These are phyloP conservation scores for Metschnikowia henanensis DNA, from an alignment of 805 yeast genomes.

Conservation along the genomic window DNA sequence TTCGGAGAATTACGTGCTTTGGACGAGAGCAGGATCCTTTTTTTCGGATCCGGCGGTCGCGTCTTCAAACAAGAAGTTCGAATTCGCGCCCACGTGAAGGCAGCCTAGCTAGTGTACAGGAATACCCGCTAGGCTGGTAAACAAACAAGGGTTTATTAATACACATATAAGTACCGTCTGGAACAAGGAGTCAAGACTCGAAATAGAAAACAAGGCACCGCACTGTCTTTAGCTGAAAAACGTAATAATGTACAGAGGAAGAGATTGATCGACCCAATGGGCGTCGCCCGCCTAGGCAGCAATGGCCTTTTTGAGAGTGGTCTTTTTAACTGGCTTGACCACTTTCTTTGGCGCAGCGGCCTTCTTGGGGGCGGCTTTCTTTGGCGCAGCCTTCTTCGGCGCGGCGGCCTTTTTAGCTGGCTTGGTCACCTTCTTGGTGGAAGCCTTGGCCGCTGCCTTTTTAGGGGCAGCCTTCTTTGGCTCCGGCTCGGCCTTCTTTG, in stretches of 20 bases:
- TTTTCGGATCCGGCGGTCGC: background rate
- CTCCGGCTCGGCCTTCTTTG: conserved; percentile 8
- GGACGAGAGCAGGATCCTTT: no score
- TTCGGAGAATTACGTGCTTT: background rate
- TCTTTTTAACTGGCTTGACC: conserved; percentile 12
- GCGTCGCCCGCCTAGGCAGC: conserved; percentile 6
- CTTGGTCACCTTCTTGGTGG: conserved; percentile 7
- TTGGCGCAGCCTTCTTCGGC: conserved; percentile 1
- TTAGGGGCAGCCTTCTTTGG: conserved; percentile 8
- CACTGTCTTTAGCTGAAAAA: conserved; percentile 8
- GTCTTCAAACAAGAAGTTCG: no score
- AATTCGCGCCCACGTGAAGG: background rate
- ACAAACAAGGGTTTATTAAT: conserved; percentile 10
- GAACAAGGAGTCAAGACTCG: conserved; percentile 3
- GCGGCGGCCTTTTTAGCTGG: conserved; percentile 6
- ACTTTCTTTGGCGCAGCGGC: conserved; percentile 8
- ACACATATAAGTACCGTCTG: conserved; percentile 8
- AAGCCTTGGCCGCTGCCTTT: conserved; percentile 6
- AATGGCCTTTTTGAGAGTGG: conserved; percentile 11
- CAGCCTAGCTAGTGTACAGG: conserved; percentile 3
- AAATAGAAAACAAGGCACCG: conserved; percentile 2
- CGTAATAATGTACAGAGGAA: conserved; percentile 16
- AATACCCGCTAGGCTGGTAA: conserved; percentile 1
- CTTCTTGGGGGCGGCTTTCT: conserved; percentile 8
- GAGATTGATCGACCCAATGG: conserved; percentile 2